phyloP scores from a whole-genome alignment of 176 grass and related monocot genomes.

The Miscanthus lutarioriparius region DNA sequence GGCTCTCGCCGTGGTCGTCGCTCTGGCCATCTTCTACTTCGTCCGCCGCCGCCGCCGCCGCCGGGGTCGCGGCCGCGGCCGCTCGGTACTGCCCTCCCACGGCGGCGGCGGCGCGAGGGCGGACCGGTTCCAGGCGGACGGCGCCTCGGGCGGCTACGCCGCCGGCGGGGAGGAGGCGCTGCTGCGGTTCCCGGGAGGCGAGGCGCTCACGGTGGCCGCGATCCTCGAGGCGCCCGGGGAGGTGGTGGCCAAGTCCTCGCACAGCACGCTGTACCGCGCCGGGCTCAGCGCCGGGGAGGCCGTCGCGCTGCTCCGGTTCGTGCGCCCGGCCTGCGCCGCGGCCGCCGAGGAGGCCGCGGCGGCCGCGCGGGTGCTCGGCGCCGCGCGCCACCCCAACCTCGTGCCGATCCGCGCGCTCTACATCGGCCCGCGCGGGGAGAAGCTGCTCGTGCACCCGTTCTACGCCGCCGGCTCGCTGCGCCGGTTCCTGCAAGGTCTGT shows the following conservation, averaged over 20 bases:
- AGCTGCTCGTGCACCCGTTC: constrained; percentile 86
- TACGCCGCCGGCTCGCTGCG: constrained; percentile 82
- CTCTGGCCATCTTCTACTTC: constrained; percentile 36
- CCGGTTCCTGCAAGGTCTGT: constrained; percentile 62
- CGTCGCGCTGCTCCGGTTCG: constrained; percentile 72
- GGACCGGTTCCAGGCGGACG: constrained; percentile 40
- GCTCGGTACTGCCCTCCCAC: constrained; percentile 40
- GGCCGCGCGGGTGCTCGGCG: constrained; percentile 51
- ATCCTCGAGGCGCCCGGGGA: constrained; percentile 94
- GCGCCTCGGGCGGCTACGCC: constrained; percentile 24
- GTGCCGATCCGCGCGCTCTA: constrained; percentile 84
- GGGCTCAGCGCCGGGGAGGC: constrained; percentile 48
- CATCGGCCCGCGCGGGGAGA: constrained; percentile 83
- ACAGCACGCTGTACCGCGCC: constrained; percentile 88
- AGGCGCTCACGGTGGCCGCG: constrained; percentile 65
- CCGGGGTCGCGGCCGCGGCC: constrained; percentile 27
- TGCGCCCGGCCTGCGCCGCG: constrained; percentile 65
- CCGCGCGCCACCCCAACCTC: constrained; percentile 72
- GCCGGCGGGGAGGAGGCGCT: constrained; percentile 57
- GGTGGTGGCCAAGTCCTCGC: constrained; percentile 80
- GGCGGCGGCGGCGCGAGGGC: constrained; percentile 12
- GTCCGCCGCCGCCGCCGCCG: constrained; percentile 42
- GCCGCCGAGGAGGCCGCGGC: constrained; percentile 52
- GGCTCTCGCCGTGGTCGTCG: constrained; percentile 36
- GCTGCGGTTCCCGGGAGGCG: constrained; percentile 73